Conservation (phyloP, 805 yeast genomes). For the Yarrowia sp. region DNA sequence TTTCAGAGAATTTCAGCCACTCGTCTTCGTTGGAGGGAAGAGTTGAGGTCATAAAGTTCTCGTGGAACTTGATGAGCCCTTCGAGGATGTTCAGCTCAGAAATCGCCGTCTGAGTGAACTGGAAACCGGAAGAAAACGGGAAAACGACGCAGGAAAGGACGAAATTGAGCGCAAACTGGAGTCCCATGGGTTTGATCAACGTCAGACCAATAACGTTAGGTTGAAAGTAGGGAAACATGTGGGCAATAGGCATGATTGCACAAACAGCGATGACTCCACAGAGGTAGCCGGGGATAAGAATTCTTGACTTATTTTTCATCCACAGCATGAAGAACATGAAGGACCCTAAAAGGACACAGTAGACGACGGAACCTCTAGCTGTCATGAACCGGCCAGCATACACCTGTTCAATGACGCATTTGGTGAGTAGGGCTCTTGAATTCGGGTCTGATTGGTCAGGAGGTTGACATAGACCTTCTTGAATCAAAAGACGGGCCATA, state of each 20-base stretch:
- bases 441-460: neutral
- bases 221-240: slow-evolving; percentile 8
- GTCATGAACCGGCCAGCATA: slow-evolving; percentile 15
- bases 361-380: slow-evolving; percentile 18
- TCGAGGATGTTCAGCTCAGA: slow-evolving; percentile 1
- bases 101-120: slow-evolving; percentile 3
- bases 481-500: neutral
- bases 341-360: slow-evolving; percentile 13
- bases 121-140: slow-evolving; percentile 23
- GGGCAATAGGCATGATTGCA: slow-evolving; percentile 19
- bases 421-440: neutral
- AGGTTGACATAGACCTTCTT: slow-evolving; percentile 4
- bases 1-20: slow-evolving; percentile 22
- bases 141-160: slow-evolving; percentile 1
- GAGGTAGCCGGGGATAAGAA: slow-evolving; percentile 33
- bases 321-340: slow-evolving; percentile 36
- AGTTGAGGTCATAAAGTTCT: slow-evolving; percentile 17
- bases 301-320: slow-evolving; percentile 36
- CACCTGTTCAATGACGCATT: neutral
- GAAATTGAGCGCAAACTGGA: slow-evolving; percentile 32
- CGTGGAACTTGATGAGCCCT: slow-evolving; percentile 15
- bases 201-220: slow-evolving; percentile 7
- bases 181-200: slow-evolving; percentile 19
- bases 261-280: slow-evolving; percentile 33
- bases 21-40: slow-evolving; percentile 22